Conservation (phyloP, 2,329 filamentous ascomycete species). For the Canariomyces notabilis region DNA sequence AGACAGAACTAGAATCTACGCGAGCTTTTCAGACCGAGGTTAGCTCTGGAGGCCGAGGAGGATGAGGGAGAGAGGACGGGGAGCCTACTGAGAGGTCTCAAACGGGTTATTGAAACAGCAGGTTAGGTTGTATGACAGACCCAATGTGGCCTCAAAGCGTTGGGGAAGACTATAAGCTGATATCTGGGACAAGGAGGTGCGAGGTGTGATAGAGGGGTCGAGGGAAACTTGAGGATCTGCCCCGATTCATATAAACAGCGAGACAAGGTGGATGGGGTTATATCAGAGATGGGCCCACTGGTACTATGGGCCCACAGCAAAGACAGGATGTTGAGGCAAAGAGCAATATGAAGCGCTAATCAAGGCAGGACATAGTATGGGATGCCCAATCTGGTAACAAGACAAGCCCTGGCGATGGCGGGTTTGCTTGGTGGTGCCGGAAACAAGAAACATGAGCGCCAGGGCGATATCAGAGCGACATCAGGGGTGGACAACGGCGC, state of each 20-base stretch:
- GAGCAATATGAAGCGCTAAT: conserved; percentile 17
- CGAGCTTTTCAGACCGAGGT: not conserved
- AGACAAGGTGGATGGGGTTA: conserved; percentile 13
- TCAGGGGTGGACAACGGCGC: not conserved
- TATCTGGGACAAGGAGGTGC: conserved; percentile 10
- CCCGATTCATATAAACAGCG: conserved; percentile 21
- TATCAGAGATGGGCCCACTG: conserved; percentile 15
- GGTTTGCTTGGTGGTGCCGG: conserved; percentile 7
- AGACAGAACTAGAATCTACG: not conserved
- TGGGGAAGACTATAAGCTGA: conserved; percentile 10
- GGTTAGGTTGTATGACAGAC: conserved; percentile 8
- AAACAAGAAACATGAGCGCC: conserved; percentile 14
- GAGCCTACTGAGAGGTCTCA: conserved; percentile 13
- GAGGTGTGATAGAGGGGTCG: conserved; percentile 2
- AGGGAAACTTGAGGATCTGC: conserved; percentile 8
- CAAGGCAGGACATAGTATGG: conserved; percentile 12
- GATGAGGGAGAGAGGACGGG: not conserved
- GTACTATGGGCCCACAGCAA: conserved; percentile 15
- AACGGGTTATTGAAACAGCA: not conserved
- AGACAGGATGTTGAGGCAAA: conserved; percentile 9
- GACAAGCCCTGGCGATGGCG: conserved; percentile 2
- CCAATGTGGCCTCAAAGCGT: conserved; percentile 18
- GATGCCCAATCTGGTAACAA: conserved; percentile 12
- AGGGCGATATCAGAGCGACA: conserved; percentile 16
- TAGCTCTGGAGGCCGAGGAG: not conserved